Base-by-base conservation (phyloP, 345 rosid genomes). In the Eucalyptus sp. region DNA sequence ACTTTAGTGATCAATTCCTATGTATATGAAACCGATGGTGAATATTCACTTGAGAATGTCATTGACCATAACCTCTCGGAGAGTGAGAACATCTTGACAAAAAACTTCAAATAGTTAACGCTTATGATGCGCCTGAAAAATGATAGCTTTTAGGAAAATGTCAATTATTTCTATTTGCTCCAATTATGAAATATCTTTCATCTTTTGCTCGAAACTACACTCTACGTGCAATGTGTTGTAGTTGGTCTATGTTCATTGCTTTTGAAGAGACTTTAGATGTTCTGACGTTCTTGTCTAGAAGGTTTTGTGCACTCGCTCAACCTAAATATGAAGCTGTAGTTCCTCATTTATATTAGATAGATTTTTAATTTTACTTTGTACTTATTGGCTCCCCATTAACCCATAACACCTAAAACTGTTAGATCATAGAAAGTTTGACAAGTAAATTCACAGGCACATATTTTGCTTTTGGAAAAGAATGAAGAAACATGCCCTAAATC, bases 1-100 rank as follows among this genome's bases (percentile, higher is more conserved):
- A 83, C 44, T 88, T 90, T 87, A 50, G 91, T 91, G 81, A 96
- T 91, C 93, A 93, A 91, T 92, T 95, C 95, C 99, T 96, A 95
- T 88, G 89, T 3, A 27, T 3, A 62, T 2, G 8, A 27, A 12
- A 60, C 17, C 68, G 2, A 60, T 27, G n/a, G 31, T 27, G 68
- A 27, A 27, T 60, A 60, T 60, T 60, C 31, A 27, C 68, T 12
- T 13, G 1, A 29, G 31, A 27, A 60, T 60, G 68, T 25, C 68
- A 27, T 25, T 27, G 68, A 29, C 68, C 68, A 27, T 60, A 60
- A 62, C 33, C 68, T 62, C 68, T 62, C 27, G 16, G 68, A 62
- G 31, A 29, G 68, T 62, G 17, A 13, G 31, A 3, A 62, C 68
- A 29, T 27, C n/a, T 27, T 62, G 16, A 62, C 68, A 62, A 7